A percentile compares a stretch with the other conserved stretches of the same genome.
phyloP scores from a whole-genome alignment of 148 eudicot genomes.

The Dianthus caryophyllus region DNA sequence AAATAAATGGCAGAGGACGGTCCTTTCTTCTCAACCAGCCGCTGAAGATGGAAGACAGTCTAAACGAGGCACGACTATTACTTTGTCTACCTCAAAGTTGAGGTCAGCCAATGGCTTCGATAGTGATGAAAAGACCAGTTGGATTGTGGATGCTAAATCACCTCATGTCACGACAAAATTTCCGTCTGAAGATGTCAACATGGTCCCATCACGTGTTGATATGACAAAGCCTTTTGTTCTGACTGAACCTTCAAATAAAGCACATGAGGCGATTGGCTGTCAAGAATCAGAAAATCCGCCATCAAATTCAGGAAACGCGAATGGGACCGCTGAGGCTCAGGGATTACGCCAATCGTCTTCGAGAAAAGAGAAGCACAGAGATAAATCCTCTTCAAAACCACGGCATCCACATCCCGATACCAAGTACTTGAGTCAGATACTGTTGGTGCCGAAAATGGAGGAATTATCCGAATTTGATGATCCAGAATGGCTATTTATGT shows the following conservation, averaged over 20 bases:
- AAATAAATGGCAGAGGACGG: conserved; percentile 29
- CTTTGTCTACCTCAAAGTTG: conserved; percentile 14
- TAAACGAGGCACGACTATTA: conserved; percentile 14
- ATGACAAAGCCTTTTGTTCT: neutral
- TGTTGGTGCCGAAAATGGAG: conserved; percentile 32
- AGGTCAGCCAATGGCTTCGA: conserved; percentile 11
- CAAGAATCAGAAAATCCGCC: conserved; percentile 7
- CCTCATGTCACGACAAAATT: neutral
- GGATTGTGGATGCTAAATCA: conserved; percentile 9
- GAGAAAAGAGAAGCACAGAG: conserved; percentile 11
- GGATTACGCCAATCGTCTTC: conserved; percentile 17
- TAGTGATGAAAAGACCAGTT: conserved; percentile 9
- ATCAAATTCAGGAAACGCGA: neutral
- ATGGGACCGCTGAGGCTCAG: conserved; percentile 18
- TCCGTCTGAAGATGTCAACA: neutral
- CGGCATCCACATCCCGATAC: conserved; percentile 42
- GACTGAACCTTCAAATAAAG: neutral
- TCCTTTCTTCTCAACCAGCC: conserved; percentile 24
- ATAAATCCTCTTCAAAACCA: conserved; percentile 24
- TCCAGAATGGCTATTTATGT: conserved; percentile 39
- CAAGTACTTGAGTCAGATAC: conserved; percentile 39
- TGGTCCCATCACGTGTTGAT: neutral
- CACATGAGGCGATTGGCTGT: neutral
- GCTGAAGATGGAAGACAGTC: conserved; percentile 29
- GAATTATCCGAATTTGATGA: conserved; percentile 31